phyloP scores from a whole-genome alignment of 768 basidiomycete genomes.

The Lactarius indigo region DNA sequence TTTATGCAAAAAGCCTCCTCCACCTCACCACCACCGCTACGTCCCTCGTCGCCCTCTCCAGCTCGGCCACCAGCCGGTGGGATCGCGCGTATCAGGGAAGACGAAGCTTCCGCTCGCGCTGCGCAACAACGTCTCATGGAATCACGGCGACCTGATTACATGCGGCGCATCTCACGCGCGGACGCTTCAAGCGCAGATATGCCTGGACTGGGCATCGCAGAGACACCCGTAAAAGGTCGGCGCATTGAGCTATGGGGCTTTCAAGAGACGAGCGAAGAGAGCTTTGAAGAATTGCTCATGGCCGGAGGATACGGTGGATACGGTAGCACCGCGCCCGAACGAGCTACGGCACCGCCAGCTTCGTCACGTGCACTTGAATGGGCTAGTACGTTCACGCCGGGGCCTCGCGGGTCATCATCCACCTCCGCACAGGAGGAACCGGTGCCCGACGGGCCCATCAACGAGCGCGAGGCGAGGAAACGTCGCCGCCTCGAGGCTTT shows the following conservation, averaged over 20 bases:
- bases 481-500: slow-evolving; percentile 69
- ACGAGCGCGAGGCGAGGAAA: slow-evolving; percentile 63
- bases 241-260: slow-evolving; percentile 59
- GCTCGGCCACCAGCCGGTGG: slow-evolving; percentile 44
- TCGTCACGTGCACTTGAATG: slow-evolving; percentile 55
- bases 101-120: slow-evolving; percentile 47
- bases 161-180: slow-evolving; percentile 43
- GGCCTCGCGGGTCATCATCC: slow-evolving; percentile 37
- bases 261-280: slow-evolving; percentile 49
- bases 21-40: slow-evolving; percentile 10
- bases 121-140: slow-evolving; percentile 53
- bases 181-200: slow-evolving; percentile 36
- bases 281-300: slow-evolving; percentile 81
- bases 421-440: slow-evolving; percentile 30
- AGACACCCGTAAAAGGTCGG: slow-evolving; percentile 70
- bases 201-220: slow-evolving; percentile 53
- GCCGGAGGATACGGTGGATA: slow-evolving; percentile 78
- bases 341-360: slow-evolving; percentile 27
- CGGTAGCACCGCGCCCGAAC: slow-evolving; percentile 35
- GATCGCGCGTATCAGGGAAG: slow-evolving; percentile 55
- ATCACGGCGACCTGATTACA: slow-evolving; percentile 65
- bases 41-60: slow-evolving; percentile 30
- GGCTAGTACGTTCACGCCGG: slow-evolving; percentile 42
- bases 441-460: slow-evolving; percentile 22
- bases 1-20: slow-evolving; percentile 30